A percentile compares a stretch with the other conserved stretches of the same genome.
phyloP scores from a whole-genome alignment of 139 green algal species.

The Chlamydomonas schloesseri region DNA sequence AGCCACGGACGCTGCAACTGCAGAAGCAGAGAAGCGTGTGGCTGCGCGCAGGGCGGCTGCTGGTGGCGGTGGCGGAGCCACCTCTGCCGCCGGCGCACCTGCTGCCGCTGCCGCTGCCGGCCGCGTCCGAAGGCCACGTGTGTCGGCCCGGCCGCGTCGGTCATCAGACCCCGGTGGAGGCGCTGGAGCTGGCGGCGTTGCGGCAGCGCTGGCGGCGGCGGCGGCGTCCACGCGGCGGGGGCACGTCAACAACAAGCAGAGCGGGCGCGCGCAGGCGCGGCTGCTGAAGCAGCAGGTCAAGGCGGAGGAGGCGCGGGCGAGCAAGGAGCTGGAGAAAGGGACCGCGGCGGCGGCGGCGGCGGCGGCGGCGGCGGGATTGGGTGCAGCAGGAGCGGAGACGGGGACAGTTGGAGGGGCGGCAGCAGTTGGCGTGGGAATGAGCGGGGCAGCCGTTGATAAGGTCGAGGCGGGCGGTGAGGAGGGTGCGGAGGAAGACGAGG shows the following conservation, averaged over 20 bases:
- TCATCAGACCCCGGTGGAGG: slow-evolving; percentile 7
- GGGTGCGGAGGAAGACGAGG: background rate
- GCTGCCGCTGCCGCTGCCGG: too few species aligned
- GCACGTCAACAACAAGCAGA: background rate
- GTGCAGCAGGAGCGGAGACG: background rate
- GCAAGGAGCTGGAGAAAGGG: background rate
- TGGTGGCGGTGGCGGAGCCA: too few species aligned
- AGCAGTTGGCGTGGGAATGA: background rate
- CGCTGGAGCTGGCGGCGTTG: background rate
- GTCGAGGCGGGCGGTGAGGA: background rate
- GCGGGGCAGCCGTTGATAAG: background rate
- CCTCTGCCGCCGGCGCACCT: too few species aligned
- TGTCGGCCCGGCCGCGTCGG: background rate
- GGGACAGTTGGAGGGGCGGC: background rate
- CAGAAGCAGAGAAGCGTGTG: too few species aligned
- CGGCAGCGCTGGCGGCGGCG: background rate
- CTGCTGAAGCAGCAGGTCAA: slow-evolving; percentile 20
- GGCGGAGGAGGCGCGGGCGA: slow-evolving; percentile 1
- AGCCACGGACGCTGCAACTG: too few species aligned
- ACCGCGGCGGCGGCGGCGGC: too few species aligned
- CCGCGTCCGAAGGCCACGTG: background rate
- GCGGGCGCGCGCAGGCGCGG: background rate
- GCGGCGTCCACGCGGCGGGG: background rate
- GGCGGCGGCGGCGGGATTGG: background rate
- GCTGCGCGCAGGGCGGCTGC: too few species aligned